phyloP scores from a whole-genome alignment of 371 early-diverging fungal genomes.

The Amoeboaphelidium protococcarum region DNA sequence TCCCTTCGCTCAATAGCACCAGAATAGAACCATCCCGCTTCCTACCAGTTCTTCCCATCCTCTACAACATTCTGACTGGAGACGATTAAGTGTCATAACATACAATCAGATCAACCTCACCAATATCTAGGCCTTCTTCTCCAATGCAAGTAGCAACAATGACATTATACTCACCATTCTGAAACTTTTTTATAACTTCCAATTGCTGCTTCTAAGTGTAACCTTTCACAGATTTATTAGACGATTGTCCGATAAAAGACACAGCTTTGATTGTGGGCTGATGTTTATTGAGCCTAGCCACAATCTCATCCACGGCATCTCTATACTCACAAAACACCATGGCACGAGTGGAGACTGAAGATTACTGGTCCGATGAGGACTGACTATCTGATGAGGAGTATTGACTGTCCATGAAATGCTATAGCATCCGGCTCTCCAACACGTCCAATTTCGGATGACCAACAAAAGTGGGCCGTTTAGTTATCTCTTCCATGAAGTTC shows the following conservation, averaged over 20 bases:
- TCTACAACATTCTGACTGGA: slow-evolving; percentile 61
- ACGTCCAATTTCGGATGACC: slow-evolving; percentile 60
- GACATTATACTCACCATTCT: slow-evolving; percentile 41
- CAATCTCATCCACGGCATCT: slow-evolving; percentile 64
- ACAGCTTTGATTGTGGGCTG: slow-evolving; percentile 35
- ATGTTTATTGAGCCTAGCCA: slow-evolving; percentile 24
- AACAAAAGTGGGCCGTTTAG: slow-evolving; percentile 19
- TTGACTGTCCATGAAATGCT: slow-evolving; percentile 29
- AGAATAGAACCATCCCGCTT: slow-evolving; percentile 58
- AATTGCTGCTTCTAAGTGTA: slow-evolving; percentile 60
- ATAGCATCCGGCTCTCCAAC: slow-evolving; percentile 26
- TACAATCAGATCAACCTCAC: slow-evolving; percentile 77
- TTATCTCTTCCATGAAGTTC: slow-evolving; percentile 8
- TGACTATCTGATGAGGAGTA: slow-evolving; percentile 5
- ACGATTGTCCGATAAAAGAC: slow-evolving; percentile 58
- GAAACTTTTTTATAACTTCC: slow-evolving; percentile 34
- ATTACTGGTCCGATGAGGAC: not conserved
- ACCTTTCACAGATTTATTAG: slow-evolving; percentile 29
- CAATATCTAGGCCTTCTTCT: slow-evolving; percentile 91
- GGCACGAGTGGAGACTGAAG: slow-evolving; percentile 23
- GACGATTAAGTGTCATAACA: slow-evolving; percentile 66
- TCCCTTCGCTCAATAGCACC: slow-evolving; percentile 46
- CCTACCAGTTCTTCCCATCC: slow-evolving; percentile 83
- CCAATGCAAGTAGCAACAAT: slow-evolving; percentile 77
- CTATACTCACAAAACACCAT: slow-evolving; percentile 73